Evolutionary conservation across 2,329 filamentous ascomycete genomes (phyloP).

Genomic region (Cercospora beticola): DNA sequence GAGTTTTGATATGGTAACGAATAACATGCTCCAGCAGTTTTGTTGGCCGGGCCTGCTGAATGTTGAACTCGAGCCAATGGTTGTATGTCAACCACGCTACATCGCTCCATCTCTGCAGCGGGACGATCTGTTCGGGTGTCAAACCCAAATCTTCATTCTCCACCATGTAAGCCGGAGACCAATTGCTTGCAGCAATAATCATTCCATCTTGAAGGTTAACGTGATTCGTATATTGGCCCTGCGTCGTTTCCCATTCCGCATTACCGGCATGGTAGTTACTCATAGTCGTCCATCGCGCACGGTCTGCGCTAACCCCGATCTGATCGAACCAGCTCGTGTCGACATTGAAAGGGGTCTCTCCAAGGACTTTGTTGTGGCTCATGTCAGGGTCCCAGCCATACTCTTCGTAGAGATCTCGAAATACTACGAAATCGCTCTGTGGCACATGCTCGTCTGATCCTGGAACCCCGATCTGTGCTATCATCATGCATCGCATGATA

Average conservation of each 20-base stretch:
- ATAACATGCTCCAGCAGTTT: not conserved
- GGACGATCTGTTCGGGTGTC: not conserved
- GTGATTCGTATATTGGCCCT: not conserved
- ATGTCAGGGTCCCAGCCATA: too few species aligned
- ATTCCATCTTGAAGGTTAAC: not conserved
- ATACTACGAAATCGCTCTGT: too few species aligned
- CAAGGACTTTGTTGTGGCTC: too few species aligned
- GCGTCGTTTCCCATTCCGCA: not conserved
- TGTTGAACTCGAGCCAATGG: not conserved
- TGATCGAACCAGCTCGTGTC: not conserved
- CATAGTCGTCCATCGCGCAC: not conserved
- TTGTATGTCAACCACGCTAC: not conserved
- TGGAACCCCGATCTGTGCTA: not conserved
- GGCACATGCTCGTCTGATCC: not conserved
- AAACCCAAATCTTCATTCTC: not conserved
- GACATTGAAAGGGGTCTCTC: not conserved
- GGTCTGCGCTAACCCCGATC: not conserved
- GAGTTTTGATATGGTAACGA: not conserved
- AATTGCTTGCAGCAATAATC: not conserved
- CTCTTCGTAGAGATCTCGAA: too few species aligned
- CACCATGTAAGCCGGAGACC: not conserved
- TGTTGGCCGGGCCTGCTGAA: not conserved
- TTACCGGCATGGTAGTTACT: too few species aligned
- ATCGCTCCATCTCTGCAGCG: not conserved
- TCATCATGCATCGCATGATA: not conserved